phyloP scores from a whole-genome alignment of 257 asterid species.

The Fraxinus anomala region DNA sequence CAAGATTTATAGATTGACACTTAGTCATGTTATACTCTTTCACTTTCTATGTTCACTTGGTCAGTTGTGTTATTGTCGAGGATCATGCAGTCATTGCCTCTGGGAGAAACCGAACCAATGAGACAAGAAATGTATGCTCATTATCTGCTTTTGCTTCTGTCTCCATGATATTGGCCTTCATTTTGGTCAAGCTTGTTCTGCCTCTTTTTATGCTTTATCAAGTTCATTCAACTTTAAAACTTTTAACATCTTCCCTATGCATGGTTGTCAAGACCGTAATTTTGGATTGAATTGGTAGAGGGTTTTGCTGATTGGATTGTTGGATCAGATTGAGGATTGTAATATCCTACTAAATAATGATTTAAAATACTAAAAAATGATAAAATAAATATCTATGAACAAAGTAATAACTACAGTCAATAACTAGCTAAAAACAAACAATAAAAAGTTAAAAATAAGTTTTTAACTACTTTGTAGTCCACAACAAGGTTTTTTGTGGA shows the following conservation, averaged over 20 bases:
- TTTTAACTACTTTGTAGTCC: no score
- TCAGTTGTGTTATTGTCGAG: slow-evolving; percentile 70
- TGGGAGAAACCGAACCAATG: slow-evolving; percentile 76
- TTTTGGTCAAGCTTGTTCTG: slow-evolving; percentile 13
- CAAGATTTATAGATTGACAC: slow-evolving; percentile 8
- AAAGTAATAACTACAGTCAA: no score
- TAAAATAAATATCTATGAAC: no score
- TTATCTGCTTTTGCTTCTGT: slow-evolving; percentile 7
- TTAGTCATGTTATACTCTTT: slow-evolving; percentile 21
- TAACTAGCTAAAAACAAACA: no score
- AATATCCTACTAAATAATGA: no score
- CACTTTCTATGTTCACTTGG: slow-evolving; percentile 19
- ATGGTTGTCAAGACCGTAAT: no score
- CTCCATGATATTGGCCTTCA: neutral
- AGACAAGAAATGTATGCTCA: slow-evolving; percentile 67
- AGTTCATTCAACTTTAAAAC: neutral
- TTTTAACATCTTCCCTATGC: slow-evolving; percentile 3
- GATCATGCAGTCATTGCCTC: slow-evolving; percentile 65
- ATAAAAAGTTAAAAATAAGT: no score
- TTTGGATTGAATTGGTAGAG: no score
- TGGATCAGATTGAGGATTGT: no score
- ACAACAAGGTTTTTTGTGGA: no score
- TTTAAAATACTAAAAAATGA: no score
- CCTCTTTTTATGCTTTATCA: neutral
- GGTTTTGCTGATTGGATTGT: no score